phyloP scores from a whole-genome alignment of 2,329 filamentous ascomycete genomes.

The Parasarocladium wereldwijsianum region DNA sequence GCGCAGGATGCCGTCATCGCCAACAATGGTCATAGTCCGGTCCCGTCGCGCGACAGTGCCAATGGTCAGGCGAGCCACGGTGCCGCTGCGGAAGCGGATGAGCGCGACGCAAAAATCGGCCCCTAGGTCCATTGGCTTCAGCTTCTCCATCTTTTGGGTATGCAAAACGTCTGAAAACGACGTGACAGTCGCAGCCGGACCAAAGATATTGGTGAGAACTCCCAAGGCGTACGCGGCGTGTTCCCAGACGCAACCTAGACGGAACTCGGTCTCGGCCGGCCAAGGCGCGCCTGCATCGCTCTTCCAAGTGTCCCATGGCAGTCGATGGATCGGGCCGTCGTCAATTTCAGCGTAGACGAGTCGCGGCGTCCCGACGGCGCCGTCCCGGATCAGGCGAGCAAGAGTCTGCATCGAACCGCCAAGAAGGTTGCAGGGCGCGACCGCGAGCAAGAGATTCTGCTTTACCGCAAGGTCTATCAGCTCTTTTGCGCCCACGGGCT shows the following conservation, averaged over 20 bases:
- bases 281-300: background rate
- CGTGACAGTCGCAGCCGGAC: background rate
- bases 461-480: background rate
- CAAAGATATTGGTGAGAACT: background rate
- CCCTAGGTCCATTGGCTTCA: background rate
- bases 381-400: background rate
- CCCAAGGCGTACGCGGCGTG: background rate
- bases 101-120: background rate
- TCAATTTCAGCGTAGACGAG: background rate
- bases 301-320: background rate
- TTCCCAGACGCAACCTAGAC: conserved; percentile 1
- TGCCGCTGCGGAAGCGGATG: background rate
- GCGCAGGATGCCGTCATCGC: background rate
- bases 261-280: background rate
- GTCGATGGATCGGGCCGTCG: background rate
- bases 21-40: background rate
- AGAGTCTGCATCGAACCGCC: conserved; percentile 1
- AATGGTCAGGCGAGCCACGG: background rate
- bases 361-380: background rate
- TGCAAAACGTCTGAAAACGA: background rate
- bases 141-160: background rate
- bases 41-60: background rate
- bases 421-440: background rate
- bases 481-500: background rate
- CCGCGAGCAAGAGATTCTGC: background rate